A percentile compares a stretch with the other conserved stretches of the same genome.
Evolutionary conservation across 768 basidiomycete genomes (phyloP).

Genomic region (Termitomyces sp.): DNA sequence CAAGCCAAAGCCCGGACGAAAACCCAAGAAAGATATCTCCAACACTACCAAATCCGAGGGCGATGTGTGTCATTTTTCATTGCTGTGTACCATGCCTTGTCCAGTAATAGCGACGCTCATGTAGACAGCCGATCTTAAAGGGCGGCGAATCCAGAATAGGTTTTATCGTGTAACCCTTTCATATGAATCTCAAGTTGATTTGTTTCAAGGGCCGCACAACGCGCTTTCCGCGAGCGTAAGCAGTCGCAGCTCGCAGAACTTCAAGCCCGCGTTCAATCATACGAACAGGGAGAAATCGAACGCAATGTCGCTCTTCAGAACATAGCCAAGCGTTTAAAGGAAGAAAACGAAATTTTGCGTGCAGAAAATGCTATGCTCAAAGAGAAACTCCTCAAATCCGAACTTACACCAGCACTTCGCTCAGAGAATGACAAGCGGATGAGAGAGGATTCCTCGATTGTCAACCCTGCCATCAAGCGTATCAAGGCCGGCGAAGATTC

Average conservation of each 20-base stretch:
- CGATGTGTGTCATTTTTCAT: conserved; percentile 35
- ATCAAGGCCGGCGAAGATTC: conserved; percentile 20
- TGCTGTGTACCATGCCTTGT: neutral
- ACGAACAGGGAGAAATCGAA: conserved; percentile 89
- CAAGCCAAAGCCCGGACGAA: conserved; percentile 81
- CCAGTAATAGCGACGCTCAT: conserved; percentile 4
- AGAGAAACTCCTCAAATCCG: conserved; percentile 38
- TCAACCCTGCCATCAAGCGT: conserved; percentile 31
- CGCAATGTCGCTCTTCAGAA: conserved; percentile 80
- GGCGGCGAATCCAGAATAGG: conserved; percentile 77
- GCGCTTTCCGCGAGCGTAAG: conserved; percentile 86
- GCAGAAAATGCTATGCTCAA: conserved; percentile 61
- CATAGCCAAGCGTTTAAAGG: conserved; percentile 78
- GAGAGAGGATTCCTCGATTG: conserved; percentile 43
- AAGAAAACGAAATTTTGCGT: conserved; percentile 75
- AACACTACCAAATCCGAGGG: conserved; percentile 27
- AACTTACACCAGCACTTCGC: conserved; percentile 26
- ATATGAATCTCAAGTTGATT: conserved; percentile 2
- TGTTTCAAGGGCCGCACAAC: conserved; percentile 67
- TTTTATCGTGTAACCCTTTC: conserved; percentile 11
- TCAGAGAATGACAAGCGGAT: conserved; percentile 41
- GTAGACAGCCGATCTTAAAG: conserved; percentile 41
- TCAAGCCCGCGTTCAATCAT: conserved; percentile 77
- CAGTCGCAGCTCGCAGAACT: conserved; percentile 84
- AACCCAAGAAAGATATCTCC: conserved; percentile 69